Conservation (phyloP, 1,284 basidiomycete species). For the Trichosporon sp. region DNA sequence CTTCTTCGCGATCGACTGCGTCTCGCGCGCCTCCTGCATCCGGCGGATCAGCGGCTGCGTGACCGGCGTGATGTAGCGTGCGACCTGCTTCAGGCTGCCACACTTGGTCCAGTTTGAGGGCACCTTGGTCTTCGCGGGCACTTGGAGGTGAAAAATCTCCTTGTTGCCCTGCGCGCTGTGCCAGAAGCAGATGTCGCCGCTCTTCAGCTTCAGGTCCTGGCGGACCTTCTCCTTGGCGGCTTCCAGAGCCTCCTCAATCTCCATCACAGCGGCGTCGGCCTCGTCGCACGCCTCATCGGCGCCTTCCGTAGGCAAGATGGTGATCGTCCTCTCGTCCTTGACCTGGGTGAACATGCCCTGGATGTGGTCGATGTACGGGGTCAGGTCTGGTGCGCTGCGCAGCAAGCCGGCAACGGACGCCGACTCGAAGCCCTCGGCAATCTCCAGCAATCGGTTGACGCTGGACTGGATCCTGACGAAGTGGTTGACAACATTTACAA, state of each 20-base stretch:
- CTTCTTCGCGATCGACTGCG: conserved; percentile 67
- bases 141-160: conserved; percentile 85
- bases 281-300: conserved; percentile 77
- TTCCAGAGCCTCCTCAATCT: conserved; percentile 66
- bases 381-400: conserved; percentile 71
- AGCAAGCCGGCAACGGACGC: conserved; percentile 67
- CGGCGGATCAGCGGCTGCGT: conserved; percentile 65
- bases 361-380: conserved; percentile 58
- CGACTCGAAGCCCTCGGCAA: conserved; percentile 67
- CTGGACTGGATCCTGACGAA: conserved; percentile 69
- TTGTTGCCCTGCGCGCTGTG: conserved; percentile 77
- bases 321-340: conserved; percentile 51
- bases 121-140: conserved; percentile 58
- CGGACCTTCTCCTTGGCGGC: conserved; percentile 54
- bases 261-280: conserved; percentile 62
- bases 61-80: conserved; percentile 70
- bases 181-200: conserved; percentile 61
- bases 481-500: conserved; percentile 73
- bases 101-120: conserved; percentile 80
- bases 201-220: not conserved
- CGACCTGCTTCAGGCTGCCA: conserved; percentile 65
- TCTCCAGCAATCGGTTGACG: conserved; percentile 58
- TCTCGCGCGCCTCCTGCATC: conserved; percentile 88
- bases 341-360: conserved; percentile 63
- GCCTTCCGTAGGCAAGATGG: conserved; percentile 67